Evolutionary conservation across 768 basidiomycete species (phyloP), one percentile per base, ranked within the genome.

Genomic region (Psilocybe tampanensis): DNA sequence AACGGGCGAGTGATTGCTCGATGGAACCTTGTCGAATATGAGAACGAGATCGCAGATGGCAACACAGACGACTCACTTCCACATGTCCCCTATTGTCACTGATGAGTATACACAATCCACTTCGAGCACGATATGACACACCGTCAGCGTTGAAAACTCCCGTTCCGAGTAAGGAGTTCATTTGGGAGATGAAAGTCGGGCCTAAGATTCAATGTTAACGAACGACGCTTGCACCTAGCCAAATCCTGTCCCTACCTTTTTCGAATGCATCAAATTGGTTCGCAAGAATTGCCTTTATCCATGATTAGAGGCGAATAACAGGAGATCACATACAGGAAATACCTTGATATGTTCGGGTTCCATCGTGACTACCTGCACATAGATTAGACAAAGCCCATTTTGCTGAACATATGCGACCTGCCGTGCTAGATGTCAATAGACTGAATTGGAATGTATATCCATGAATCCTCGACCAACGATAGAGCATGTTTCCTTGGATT

Each of bases 1-100:
- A 88, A 89, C 0, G 87, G 87, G 0, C 88, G 82, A 0, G 86
- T 84, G 74, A 89, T 85, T 2, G 77, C 64, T 12, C 87, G 81
- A 64, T 89, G 86, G 61, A 86, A 79, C 60, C 85, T 36, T 15
- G 1, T 17, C 7, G 2, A 6, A 6, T 32, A 44, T 29, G 39
- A 43, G 36, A 13, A 19, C 43, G 8, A 11, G n/a, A 47, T 44
- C n/a, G 9, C 17, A 12, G 24, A 36, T 12, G 47, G 23, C 11
- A 44, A 34, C 8, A 18, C 36, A 22, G 24, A 34, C 1, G 29
- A 66, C 78, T 56, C 57, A 86, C 84, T 85, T 88, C 88, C 87
- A 89, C 69, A 81, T 76, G 0, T 85, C 81, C n/a, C 85, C 84
- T 83, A 34, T 21, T 11, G 24, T 13, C 19, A 60, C 17, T 5